Percentiles rank a stretch among this genome's conserved stretches.
Conservation (phyloP, 176 grass and related monocot species). For the Aegilops tauschii region DNA sequence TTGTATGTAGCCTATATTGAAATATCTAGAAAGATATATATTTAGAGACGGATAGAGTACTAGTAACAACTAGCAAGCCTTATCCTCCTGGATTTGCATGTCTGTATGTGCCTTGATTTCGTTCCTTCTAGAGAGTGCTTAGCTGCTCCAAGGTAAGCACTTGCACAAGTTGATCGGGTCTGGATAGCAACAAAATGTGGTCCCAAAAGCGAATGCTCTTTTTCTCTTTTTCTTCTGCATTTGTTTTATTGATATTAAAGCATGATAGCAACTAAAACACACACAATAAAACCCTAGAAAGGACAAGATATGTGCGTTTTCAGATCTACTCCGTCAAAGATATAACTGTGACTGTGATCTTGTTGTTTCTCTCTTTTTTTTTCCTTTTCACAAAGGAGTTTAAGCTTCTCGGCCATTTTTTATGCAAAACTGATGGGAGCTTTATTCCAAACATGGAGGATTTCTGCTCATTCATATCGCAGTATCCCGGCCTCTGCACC, state of each 20-base stretch:
- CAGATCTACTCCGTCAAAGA: background rate
- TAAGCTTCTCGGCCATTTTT: too few species aligned
- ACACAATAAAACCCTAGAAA: background rate
- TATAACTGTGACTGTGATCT: background rate
- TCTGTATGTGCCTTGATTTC: background rate
- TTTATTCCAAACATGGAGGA: too few species aligned
- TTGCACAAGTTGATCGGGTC: conserved; percentile 18
- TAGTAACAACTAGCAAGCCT: background rate
- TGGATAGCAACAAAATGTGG: conserved; percentile 19
- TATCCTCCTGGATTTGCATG: background rate
- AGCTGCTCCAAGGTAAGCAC: background rate
- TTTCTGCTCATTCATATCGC: too few species aligned
- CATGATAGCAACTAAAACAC: background rate
- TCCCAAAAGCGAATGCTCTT: conserved; percentile 15
- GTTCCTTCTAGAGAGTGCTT: background rate
- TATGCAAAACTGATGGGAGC: too few species aligned
- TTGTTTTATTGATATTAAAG: conserved; percentile 4
- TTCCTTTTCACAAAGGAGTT: too few species aligned
- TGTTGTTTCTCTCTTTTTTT: background rate
- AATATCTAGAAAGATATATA: too few species aligned
- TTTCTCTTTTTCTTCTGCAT: background rate
- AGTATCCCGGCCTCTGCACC: too few species aligned
- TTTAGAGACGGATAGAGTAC: too few species aligned
- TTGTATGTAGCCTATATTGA: too few species aligned
- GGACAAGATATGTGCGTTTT: background rate